Evolutionary conservation across 108 stramenopile genomes (phyloP).

Genomic region (Schizochytrium sp.): DNA sequence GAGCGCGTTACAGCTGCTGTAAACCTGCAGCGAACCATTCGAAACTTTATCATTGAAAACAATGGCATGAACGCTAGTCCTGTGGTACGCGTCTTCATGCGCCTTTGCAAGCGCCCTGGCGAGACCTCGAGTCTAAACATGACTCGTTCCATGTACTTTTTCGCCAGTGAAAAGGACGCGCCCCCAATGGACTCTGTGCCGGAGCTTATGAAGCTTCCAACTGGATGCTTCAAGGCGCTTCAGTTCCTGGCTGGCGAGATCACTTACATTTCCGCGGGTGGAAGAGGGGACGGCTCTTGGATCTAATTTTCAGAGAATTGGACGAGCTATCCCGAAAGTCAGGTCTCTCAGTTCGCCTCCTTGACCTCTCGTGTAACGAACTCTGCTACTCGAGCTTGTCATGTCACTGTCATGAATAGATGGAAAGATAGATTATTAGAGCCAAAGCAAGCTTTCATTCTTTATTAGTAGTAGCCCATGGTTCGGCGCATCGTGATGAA

Average conservation of each 20-base stretch:
- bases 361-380: no score
- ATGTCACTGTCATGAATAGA: no score
- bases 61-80: background rate
- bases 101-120: background rate
- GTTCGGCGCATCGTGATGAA: no score
- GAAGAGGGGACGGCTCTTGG: no score
- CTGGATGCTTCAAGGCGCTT: background rate
- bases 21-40: background rate
- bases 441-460: no score
- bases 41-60: background rate
- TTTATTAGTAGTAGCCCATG: no score
- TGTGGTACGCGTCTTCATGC: background rate
- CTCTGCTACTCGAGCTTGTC: no score
- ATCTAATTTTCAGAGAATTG: no score
- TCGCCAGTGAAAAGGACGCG: background rate
- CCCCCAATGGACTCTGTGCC: background rate
- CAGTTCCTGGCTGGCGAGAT: background rate
- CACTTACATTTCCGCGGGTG: background rate
- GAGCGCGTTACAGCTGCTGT: background rate
- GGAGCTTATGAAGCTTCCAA: background rate
- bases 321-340: no score
- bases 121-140: background rate
- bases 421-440: no score
- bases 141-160: background rate
- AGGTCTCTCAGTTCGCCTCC: no score